Percentiles rank a stretch among this genome's conserved stretches.
Conservation (phyloP, 257 asterid species). For the Mitragyna speciosa region DNA sequence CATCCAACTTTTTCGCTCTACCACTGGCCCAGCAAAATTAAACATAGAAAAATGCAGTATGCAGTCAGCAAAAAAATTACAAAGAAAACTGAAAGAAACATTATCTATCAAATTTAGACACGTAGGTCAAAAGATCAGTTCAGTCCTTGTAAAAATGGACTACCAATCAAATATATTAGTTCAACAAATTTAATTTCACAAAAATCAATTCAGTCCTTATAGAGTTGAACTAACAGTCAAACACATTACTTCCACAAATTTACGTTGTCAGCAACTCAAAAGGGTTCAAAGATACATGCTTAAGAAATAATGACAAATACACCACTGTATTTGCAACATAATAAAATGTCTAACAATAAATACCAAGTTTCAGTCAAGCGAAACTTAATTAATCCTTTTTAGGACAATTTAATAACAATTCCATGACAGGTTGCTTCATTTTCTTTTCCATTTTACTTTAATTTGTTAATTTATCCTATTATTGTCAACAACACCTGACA, state of each 20-base stretch:
- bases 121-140: background rate
- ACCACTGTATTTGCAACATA: background rate
- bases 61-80: background rate
- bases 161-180: background rate
- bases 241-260: background rate
- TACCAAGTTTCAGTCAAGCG: background rate
- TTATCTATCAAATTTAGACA: background rate
- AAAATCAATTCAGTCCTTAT: background rate
- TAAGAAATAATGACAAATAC: background rate
- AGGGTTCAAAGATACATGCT: background rate
- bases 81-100: background rate
- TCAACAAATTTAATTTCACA: background rate
- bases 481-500: background rate
- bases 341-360: too few relatives aligned
- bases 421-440: background rate
- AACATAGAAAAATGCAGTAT: background rate
- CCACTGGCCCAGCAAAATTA: constrained; percentile 53
- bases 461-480: background rate
- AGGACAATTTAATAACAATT: background rate
- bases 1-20: constrained; percentile 76
- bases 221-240: background rate
- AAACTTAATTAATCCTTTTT: too few relatives aligned
- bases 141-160: background rate
- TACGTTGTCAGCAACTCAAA: background rate
- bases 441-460: background rate